Evolutionary conservation across 106 monocot species (phyloP).

Genomic region (Apostasia ramifera): DNA sequence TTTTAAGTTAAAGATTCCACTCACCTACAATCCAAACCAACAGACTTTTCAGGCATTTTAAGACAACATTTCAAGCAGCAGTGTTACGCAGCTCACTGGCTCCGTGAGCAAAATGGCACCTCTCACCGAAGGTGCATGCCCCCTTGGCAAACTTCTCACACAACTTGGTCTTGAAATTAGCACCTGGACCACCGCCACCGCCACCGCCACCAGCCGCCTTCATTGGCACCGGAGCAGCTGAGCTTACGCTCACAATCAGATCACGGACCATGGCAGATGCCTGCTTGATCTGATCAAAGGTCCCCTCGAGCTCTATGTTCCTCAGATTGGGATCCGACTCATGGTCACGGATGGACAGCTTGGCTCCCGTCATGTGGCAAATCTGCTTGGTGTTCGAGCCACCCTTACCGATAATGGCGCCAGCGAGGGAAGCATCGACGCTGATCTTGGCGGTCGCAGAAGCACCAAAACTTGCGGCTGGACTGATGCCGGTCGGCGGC

Average conservation of each 20-base stretch:
- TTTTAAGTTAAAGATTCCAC: too few species aligned
- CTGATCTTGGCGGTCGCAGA: constrained; percentile 80
- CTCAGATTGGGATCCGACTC: constrained; percentile 56
- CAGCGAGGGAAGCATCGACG: constrained; percentile 68
- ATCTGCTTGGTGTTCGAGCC: constrained; percentile 74
- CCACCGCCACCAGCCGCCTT: background rate
- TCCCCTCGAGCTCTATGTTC: constrained; percentile 77
- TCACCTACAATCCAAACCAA: too few species aligned
- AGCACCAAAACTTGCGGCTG: constrained; percentile 48
- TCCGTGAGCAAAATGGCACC: constrained; percentile 76
- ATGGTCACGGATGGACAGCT: constrained; percentile 64
- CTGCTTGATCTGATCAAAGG: constrained; percentile 69
- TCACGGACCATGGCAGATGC: constrained; percentile 59
- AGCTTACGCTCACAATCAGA: constrained; percentile 44
- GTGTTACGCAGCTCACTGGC: constrained; percentile 50
- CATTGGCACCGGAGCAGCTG: constrained; percentile 4
- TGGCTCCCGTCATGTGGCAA: constrained; percentile 52
- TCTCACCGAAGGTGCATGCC: constrained; percentile 61
- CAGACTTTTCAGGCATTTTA: too few species aligned
- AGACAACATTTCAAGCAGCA: constrained; percentile 6
- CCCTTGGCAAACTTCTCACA: constrained; percentile 73
- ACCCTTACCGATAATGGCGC: constrained; percentile 77
- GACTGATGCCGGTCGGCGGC: constrained; percentile 6
- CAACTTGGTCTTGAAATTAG: constrained; percentile 58
- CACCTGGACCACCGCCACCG: constrained; percentile 9